A percentile compares a stretch with the other conserved stretches of the same genome.
These are phyloP conservation scores for Sphagnum tenellum DNA, from an alignment of 225 moss, liverwort and hornwort genomes.

Conservation along the genomic window DNA sequence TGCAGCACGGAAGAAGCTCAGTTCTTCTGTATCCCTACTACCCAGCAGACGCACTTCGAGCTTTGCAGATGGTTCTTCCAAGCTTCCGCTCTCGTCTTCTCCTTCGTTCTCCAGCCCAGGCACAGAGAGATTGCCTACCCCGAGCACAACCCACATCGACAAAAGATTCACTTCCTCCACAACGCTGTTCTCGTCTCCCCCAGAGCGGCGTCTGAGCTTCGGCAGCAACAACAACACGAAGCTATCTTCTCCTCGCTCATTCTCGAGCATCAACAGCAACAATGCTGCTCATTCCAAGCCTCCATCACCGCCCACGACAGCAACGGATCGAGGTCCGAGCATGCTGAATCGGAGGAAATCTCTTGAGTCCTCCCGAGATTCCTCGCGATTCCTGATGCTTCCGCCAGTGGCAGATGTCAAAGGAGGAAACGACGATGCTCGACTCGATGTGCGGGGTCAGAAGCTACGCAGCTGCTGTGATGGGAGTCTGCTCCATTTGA, in stretches of 20 bases:
- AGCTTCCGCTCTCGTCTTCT: conserved; percentile 11
- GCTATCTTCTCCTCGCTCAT: conserved; percentile 6
- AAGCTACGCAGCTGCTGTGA: conserved; percentile 66
- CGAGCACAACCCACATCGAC: neutral
- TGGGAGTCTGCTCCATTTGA: conserved; percentile 59
- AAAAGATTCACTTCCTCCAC: neutral
- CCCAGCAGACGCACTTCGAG: conserved; percentile 38
- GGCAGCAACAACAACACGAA: neutral
- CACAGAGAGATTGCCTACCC: conserved; percentile 15
- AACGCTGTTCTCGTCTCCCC: neutral
- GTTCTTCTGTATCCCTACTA: conserved; percentile 25
- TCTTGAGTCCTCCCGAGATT: conserved; percentile 7
- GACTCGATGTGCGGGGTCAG: conserved; percentile 75
- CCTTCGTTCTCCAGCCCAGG: conserved; percentile 14
- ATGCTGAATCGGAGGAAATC: conserved; percentile 65
- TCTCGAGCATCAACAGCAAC: neutral
- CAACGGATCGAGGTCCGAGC: conserved; percentile 59
- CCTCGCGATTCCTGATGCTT: conserved; percentile 29
- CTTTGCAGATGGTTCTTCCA: conserved; percentile 28
- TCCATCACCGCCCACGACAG: conserved; percentile 15
- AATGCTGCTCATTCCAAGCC: conserved; percentile 14
- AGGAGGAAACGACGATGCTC: conserved; percentile 62
- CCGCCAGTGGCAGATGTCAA: conserved; percentile 43
- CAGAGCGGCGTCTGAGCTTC: neutral
- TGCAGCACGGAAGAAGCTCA: conserved; percentile 23